These are phyloP conservation scores for Chlorella sp. DNA, from an alignment of 139 green algal species.

Conservation along the genomic window DNA sequence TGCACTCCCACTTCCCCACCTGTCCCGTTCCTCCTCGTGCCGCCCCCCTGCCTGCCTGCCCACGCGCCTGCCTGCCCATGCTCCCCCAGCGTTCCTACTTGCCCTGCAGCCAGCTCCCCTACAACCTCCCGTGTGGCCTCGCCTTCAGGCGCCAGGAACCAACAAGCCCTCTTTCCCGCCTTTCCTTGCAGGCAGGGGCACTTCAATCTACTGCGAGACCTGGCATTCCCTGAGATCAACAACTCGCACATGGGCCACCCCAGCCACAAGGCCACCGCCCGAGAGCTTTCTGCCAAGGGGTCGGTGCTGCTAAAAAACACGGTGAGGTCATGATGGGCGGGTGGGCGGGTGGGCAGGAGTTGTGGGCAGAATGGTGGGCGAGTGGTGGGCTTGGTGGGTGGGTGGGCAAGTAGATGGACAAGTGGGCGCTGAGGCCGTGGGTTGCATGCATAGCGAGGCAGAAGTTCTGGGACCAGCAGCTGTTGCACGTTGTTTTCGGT, in stretches of 20 bases:
- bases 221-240: not conserved
- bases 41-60: not conserved
- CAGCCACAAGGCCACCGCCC: not conserved
- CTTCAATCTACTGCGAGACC: not conserved
- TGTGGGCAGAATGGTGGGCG: not conserved
- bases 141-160: not conserved
- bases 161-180: not conserved
- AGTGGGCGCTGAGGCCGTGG: not conserved
- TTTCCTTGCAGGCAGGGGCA: slow-evolving; percentile 1
- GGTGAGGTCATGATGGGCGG: not conserved
- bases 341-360: not conserved
- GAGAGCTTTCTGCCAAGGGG: not conserved
- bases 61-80: not conserved
- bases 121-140: not conserved
- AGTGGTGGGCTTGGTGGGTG: not conserved
- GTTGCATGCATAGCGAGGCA: not conserved
- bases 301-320: slow-evolving; percentile 7
- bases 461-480: not conserved
- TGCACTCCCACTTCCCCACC: not conserved
- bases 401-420: not conserved
- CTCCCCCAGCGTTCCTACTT: not conserved
- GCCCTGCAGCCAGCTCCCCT: not conserved
- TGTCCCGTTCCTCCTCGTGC: too few relatives aligned
- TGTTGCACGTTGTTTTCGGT: not conserved
- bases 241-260: not conserved